Base-by-base conservation (phyloP, 768 basidiomycete species). In the Tricholoma bakamatsutake region DNA sequence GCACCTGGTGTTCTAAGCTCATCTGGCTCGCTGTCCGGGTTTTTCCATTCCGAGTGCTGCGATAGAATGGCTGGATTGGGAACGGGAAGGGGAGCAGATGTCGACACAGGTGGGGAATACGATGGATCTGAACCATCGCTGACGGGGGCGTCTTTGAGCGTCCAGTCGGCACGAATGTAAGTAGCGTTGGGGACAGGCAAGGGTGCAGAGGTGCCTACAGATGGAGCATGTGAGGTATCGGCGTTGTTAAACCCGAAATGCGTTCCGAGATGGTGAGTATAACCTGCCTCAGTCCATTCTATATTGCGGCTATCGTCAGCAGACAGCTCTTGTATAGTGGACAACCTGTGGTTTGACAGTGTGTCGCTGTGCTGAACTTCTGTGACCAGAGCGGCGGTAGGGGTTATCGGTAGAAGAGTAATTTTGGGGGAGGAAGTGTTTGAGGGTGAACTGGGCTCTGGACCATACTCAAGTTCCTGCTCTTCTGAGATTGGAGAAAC, bases 371-470 rank as follows among this genome's bases (percentile, higher is more conserved):
- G 60, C 17, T 57, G 57, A 40, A 54, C 54, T 17, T 67, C 66
- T 58, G 71, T 66, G 47, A 66, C 60, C 35, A 67, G 66, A 21
- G 71, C 21, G 21, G 71, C 72, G 47, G 3, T 69, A 66, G 42
- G 75, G 43, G 76, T 73, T 0, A 75, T 73, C 11, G 72, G 72
- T 11, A 73, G 69, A 50, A 62, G 67, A 4, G 64, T 52, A 28
- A 64, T 69, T 52, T 65, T 61, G 9, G 64, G 62, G 18, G 60
- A 60, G 4, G 71, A 66, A 39, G 70, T 68, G 51, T 57, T 59
- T 46, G 65, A 59, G 43, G 64, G 65, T 39, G 63, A 56, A 49
- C 63, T 64, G 31, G 57, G 61, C 54, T 71, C 70, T n/a, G 68
- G 60, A 47, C 65, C 63, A 35, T 46, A 43, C 18, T 50, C 48